Base-by-base conservation (phyloP, 1,284 basidiomycete genomes). In the Leccinum pachyderme region DNA sequence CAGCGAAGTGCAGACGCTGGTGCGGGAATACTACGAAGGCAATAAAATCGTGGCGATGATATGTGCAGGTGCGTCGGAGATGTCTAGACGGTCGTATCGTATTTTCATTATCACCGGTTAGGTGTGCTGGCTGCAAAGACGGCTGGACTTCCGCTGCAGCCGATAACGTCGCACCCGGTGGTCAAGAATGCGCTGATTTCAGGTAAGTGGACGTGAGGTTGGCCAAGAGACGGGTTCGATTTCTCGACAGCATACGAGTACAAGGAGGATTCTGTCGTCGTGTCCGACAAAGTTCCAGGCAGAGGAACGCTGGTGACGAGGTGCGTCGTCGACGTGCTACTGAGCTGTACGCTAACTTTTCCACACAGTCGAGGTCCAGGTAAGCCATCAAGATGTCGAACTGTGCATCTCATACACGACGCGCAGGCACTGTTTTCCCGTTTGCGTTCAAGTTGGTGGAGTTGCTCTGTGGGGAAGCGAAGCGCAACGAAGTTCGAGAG, bases 131-230 rank as follows among this genome's bases (percentile, higher is more conserved):
- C 85, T 5, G 88, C 90, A 0, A 77, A 85, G 56, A 79, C 80
- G 0, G 79, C 91, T 0, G 76, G 77, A 3, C 78, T 95, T 12
- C 81, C 81, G 0, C 79, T 69, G 51, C 86, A 89, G 51, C 76
- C 79, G 0, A 64, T 95, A 47, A 95, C 92, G 3, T 91, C 88
- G 11, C 92, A 95, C 68, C 92, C 92, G 0, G 84, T 83, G 48
- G 85, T 95, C 49, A 86, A 84, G 65, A 68, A 71, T 4, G 70
- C 85, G 22, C 77, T 95, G 9, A 80, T 81, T 53, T 72, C 79
- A 37, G 73, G 89, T 87, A 55, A 47, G 76, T 64, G 29, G 31
- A 7, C 8, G 2, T 0, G 9, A 18, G 13, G 43, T 25, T 8
- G 6, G 53, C 45, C 15, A 35, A 22, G 33, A 41, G 22, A 43